Conservation (phyloP, 176 grass and related monocot species). For the Phyllostachys edulis region DNA sequence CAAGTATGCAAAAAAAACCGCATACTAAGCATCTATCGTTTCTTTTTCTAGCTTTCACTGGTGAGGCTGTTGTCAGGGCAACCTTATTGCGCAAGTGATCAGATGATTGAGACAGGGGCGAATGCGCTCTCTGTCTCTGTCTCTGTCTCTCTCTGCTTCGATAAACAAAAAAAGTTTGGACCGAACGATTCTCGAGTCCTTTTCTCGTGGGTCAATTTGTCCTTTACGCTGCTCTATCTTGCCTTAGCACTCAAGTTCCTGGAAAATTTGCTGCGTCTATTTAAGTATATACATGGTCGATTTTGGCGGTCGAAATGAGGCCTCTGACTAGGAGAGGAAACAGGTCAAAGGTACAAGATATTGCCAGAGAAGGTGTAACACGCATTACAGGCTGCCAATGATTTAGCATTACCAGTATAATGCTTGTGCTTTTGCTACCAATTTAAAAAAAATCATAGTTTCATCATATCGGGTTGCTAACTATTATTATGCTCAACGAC, state of each 20-base stretch:
- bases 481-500: too few relatives aligned
- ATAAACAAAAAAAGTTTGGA: not conserved
- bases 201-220: slow-evolving; percentile 22
- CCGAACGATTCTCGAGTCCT: not conserved
- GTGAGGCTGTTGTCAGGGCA: slow-evolving; percentile 13
- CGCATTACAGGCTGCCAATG: too few relatives aligned
- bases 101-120: not conserved
- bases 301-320: not conserved
- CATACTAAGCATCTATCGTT: not conserved
- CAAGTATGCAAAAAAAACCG: not conserved
- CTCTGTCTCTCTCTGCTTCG: not conserved
- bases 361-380: too few relatives aligned
- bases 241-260: slow-evolving; percentile 23
- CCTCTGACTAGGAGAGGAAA: too few relatives aligned
- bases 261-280: slow-evolving; percentile 8
- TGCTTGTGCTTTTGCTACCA: too few relatives aligned
- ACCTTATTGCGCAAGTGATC: slow-evolving; percentile 39
- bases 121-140: not conserved
- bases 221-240: slow-evolving; percentile 22
- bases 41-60: slow-evolving; percentile 2
- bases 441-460: too few relatives aligned
- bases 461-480: too few relatives aligned
- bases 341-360: too few relatives aligned
- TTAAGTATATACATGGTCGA: not conserved
- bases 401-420: too few relatives aligned